phyloP scores from a whole-genome alignment of 164 flowering plant species.

The Stephania cephalantha region DNA sequence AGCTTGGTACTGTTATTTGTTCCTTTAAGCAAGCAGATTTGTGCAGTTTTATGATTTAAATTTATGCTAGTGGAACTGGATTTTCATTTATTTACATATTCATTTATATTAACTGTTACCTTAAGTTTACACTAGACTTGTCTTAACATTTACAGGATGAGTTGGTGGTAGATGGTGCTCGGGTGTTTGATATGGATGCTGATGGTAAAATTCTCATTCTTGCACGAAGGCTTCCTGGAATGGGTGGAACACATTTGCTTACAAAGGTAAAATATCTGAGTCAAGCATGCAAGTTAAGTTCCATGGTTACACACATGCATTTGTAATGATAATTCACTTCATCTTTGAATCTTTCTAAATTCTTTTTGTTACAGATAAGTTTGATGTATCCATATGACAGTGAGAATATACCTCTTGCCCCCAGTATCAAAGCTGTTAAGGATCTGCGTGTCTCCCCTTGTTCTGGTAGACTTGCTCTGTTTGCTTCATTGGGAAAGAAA shows the following conservation, averaged over 20 bases:
- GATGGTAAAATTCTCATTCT: conserved; percentile 39
- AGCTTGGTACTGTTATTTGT: neutral
- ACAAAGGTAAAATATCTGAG: conserved; percentile 50
- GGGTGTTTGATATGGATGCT: conserved; percentile 64
- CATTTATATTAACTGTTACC: neutral
- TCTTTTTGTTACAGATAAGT: conserved; percentile 46
- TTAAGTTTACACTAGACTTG: neutral
- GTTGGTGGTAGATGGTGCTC: conserved; percentile 61
- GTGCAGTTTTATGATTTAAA: neutral
- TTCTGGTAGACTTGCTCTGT: conserved; percentile 44
- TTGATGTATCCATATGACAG: conserved; percentile 57
- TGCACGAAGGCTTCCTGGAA: conserved; percentile 47
- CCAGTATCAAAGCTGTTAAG: conserved; percentile 45
- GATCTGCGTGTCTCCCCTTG: conserved; percentile 58
- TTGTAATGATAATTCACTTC: neutral
- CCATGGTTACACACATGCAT: neutral
- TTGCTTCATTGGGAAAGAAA: conserved; percentile 74
- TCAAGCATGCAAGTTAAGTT: conserved; percentile 2
- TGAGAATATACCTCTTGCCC: conserved; percentile 59
- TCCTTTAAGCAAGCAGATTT: neutral
- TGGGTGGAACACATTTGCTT: conserved; percentile 49
- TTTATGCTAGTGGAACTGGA: neutral
- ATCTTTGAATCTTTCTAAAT: neutral
- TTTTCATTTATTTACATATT: neutral
- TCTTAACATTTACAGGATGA: conserved; percentile 40